Conservation (phyloP, 768 basidiomycete species). For the Tylopilus plumbeoviolaceoides region DNA sequence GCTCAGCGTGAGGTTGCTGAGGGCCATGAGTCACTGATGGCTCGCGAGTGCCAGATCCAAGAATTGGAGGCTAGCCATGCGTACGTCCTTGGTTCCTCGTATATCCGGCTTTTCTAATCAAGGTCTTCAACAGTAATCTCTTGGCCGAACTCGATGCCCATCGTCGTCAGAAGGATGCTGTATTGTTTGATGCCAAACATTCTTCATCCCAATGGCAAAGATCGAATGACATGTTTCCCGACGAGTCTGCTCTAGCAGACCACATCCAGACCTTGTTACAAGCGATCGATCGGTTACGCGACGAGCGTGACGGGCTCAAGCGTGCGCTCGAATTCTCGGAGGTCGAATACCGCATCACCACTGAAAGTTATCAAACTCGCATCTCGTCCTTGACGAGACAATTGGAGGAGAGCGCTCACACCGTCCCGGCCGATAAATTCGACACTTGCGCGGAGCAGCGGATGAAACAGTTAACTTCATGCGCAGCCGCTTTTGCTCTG, state of each 20-base stretch:
- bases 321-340: conserved; percentile 66
- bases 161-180: background rate
- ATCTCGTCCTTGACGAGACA: conserved; percentile 33
- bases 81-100: conserved; percentile 18
- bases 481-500: conserved; percentile 34
- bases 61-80: conserved; percentile 23
- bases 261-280: conserved; percentile 54
- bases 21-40: conserved; percentile 18
- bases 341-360: conserved; percentile 59
- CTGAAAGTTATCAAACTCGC: conserved; percentile 54
- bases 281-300: conserved; percentile 63
- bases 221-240: conserved; percentile 3
- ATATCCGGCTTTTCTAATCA: background rate
- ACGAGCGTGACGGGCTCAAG: conserved; percentile 59
- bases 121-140: conserved; percentile 17
- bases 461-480: conserved; percentile 31
- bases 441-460: conserved; percentile 7
- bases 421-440: conserved; percentile 3
- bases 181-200: background rate
- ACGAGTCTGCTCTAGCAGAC: conserved; percentile 28
- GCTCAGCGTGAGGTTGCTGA: conserved; percentile 32
- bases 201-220: background rate
- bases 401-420: conserved; percentile 22
- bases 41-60: conserved; percentile 23
- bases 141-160: conserved; percentile 14